Conservation (phyloP, 768 basidiomycete species). For the Hygrocybe coccinea region DNA sequence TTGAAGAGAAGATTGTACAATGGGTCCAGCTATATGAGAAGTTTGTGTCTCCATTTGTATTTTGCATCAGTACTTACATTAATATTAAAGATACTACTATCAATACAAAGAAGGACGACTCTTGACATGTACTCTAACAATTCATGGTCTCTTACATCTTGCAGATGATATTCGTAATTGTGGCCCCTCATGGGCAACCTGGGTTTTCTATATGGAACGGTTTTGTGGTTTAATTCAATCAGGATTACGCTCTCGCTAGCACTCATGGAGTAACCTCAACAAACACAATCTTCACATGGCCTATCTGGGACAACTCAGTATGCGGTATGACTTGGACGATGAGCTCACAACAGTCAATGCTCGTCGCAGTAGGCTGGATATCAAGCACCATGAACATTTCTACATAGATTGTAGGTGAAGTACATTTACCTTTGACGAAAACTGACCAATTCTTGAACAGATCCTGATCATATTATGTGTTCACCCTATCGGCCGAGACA, state of each 20-base stretch:
- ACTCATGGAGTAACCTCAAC: constrained; percentile 28
- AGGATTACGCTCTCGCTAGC: constrained; percentile 17
- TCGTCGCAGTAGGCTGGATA: background rate
- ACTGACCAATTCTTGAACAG: background rate
- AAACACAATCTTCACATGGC: constrained; percentile 21
- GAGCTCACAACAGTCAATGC: constrained; percentile 3
- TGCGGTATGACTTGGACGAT: constrained; percentile 22
- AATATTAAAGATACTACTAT: background rate
- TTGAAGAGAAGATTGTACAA: constrained; percentile 15
- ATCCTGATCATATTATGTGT: constrained; percentile 15
- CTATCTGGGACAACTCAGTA: constrained; percentile 23
- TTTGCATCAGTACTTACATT: background rate
- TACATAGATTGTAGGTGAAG: constrained; percentile 7
- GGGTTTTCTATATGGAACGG: constrained; percentile 35
- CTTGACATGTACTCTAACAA: constrained; percentile 24
- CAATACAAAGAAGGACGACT: constrained; percentile 10
- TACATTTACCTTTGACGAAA: background rate
- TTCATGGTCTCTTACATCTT: constrained; percentile 35
- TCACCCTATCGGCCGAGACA: constrained; percentile 7
- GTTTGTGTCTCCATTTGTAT: constrained; percentile 17
- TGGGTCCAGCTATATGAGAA: constrained; percentile 38
- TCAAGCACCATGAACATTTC: background rate
- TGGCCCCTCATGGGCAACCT: constrained; percentile 32
- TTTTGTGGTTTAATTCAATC: constrained; percentile 31
- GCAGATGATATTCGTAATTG: constrained; percentile 25